Evolutionary conservation across 352 stramenopile species (phyloP).

Genomic region (Elongisporangium undulatum): DNA sequence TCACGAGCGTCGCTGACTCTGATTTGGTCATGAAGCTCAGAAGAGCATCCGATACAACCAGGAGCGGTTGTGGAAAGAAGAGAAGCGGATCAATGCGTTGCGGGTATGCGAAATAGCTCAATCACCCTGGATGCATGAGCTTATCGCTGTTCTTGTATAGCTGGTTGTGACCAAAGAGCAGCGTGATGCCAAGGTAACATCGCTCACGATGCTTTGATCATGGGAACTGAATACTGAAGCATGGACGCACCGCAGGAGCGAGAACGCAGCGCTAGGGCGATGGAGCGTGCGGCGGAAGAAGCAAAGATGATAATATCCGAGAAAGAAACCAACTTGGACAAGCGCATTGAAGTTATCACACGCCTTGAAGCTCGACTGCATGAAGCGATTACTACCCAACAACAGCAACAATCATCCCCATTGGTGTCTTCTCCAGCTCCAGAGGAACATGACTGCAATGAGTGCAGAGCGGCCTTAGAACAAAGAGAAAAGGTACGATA

Average conservation of each 20-base stretch:
- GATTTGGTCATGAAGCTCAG: background rate
- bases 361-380: background rate
- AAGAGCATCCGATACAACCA: background rate
- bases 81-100: background rate
- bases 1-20: background rate
- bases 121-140: no score
- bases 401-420: background rate
- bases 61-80: background rate
- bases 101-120: no score
- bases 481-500: background rate
- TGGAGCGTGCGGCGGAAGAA: background rate
- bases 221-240: no score
- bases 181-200: background rate
- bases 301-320: background rate
- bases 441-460: background rate
- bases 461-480: background rate
- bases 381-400: background rate
- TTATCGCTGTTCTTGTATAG: background rate
- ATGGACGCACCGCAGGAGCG: background rate
- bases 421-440: background rate
- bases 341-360: background rate
- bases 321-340: background rate
- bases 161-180: background rate
- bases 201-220: background rate
- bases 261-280: background rate